Evolutionary conservation across 148 eudicot species (phyloP), one percentile per base, ranked within the genome.

Genomic region (Cornus suecica): DNA sequence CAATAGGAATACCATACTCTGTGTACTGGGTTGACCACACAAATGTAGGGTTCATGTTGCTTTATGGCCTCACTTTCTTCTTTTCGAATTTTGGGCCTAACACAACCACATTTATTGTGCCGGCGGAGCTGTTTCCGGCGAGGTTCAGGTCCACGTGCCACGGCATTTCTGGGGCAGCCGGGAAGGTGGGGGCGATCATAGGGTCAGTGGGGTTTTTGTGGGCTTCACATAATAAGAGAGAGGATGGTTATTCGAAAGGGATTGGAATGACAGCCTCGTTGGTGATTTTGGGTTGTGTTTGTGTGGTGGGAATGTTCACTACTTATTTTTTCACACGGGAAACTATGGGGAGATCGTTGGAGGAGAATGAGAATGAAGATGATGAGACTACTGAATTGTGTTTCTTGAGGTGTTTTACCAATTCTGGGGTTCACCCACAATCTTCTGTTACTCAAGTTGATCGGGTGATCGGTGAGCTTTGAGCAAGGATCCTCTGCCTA

Each of bases 51-150:
- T 90, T 86, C 79, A 80, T 88, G 81, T 10, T 84, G 32, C 60
- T 86, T 5, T 86, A 86, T 58, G 89, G 88, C 1, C 81, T 90
- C n/a, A 84, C 84, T 10, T 90, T 86, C 65, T 90, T 90, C 79
- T 90, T 90, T 80, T 86, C 87, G 10, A 88, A 88, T 68, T 90
- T 90, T 20, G 91, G 94, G 4, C 94, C 94, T 15, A 90, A 90
- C 65, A 88, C 94, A 7, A 90, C 91, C 5, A 90, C 89, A 1
- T 88, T 90, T 51, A 88, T 88, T 8, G 88, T 90, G 15, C 91
- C 93, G 0, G 93, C 93, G 0, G 93, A 90, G 82, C 89, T 90
- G 14, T 90, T 90, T 51, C 93, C 91, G 0, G 89, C 93, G 2
- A 81, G 91, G 70, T 86, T 90, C 31, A 77, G 91, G 2, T 34